These are phyloP conservation scores for Camellia granthamiana DNA, from an alignment of 148 eudicot species.

Conservation along the genomic window DNA sequence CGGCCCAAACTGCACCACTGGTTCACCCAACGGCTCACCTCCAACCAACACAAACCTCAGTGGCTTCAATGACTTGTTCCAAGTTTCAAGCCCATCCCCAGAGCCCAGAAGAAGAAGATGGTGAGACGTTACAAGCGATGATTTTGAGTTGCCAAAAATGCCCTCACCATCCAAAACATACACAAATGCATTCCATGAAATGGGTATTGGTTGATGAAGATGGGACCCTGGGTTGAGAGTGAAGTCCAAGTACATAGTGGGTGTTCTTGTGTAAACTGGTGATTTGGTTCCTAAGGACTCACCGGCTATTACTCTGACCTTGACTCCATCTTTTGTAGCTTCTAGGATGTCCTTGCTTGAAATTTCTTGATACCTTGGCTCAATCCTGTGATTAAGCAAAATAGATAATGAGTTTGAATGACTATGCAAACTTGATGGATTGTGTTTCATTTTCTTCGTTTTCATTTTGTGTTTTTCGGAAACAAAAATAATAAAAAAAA, in stretches of 20 bases:
- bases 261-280: slow-evolving; percentile 62
- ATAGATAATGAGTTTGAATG: no score
- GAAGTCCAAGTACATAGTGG: slow-evolving; percentile 77
- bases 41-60: slow-evolving; percentile 65
- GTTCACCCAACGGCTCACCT: slow-evolving; percentile 83
- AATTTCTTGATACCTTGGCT: slow-evolving; percentile 84
- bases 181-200: slow-evolving; percentile 67
- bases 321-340: slow-evolving; percentile 49
- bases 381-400: slow-evolving; percentile 42
- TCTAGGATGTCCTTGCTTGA: slow-evolving; percentile 51
- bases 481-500: no score
- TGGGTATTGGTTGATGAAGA: slow-evolving; percentile 57
- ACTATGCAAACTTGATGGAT: no score
- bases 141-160: slow-evolving; percentile 48
- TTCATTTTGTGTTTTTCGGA: no score
- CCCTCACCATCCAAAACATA: slow-evolving; percentile 83
- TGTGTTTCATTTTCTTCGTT: no score
- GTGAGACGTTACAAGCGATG: slow-evolving; percentile 42
- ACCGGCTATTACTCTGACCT: slow-evolving; percentile 78
- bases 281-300: slow-evolving; percentile 72
- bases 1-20: slow-evolving; percentile 71
- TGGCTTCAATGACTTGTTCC: slow-evolving; percentile 46
- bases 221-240: slow-evolving; percentile 61
- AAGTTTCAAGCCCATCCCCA: slow-evolving; percentile 66
- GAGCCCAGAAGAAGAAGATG: slow-evolving; percentile 61